Conservation (phyloP, 2,329 filamentous ascomycete species). For the Cladosporium oxysporum region DNA sequence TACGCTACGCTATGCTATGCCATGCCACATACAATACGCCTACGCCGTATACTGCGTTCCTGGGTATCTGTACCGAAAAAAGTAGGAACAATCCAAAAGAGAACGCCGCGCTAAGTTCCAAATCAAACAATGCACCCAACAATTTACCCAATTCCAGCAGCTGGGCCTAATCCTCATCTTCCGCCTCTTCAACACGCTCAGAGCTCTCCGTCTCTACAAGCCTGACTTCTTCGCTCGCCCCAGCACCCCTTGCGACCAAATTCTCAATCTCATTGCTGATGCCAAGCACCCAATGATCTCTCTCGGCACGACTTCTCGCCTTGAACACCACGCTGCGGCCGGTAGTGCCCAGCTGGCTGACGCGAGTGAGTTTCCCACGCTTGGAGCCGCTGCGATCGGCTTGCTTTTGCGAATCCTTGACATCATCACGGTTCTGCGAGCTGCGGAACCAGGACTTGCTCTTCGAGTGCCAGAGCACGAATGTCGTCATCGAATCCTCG, state of each 20-base stretch:
- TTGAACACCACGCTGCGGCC: conserved; percentile 67
- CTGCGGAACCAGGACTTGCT: conserved; percentile 57
- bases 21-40: not conserved
- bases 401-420: conserved; percentile 24
- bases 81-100: not conserved
- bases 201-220: conserved; percentile 34
- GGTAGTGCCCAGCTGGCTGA: conserved; percentile 61
- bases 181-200: not conserved
- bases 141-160: not conserved
- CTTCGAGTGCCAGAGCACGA: conserved; percentile 66
- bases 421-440: conserved; percentile 35
- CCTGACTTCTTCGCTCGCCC: conserved; percentile 55
- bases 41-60: not conserved
- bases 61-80: conserved; percentile 2
- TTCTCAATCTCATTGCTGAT: conserved; percentile 68
- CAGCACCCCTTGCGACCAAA: conserved; percentile 48
- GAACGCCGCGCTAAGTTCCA: not conserved
- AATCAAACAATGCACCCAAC: not conserved
- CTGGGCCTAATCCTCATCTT: not conserved
- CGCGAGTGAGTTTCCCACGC: conserved; percentile 54
- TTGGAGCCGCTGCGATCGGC: conserved; percentile 4
- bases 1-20: not conserved
- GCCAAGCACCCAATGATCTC: conserved; percentile 68
- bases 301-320: conserved; percentile 63
- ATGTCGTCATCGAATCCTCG: conserved; percentile 66